phyloP scores from a whole-genome alignment of 2,329 filamentous ascomycete genomes.

The Dothideomycetidae sp. region DNA sequence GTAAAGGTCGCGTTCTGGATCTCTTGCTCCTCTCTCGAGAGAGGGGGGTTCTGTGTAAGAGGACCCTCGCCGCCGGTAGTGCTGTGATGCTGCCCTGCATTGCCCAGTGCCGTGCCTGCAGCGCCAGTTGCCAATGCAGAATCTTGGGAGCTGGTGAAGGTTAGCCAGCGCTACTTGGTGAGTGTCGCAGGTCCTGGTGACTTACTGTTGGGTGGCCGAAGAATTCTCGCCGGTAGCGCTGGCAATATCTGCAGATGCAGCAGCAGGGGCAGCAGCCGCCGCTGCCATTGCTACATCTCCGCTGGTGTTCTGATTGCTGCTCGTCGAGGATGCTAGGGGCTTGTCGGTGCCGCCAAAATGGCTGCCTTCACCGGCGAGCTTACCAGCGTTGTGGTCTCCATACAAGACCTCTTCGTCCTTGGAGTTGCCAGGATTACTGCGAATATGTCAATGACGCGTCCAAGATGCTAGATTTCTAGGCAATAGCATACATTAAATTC shows the following conservation, averaged over 20 bases:
- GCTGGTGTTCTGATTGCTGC: background rate
- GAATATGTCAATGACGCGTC: too few relatives aligned
- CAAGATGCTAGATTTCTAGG: background rate
- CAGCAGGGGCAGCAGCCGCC: background rate
- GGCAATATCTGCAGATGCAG: background rate
- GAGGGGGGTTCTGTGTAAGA: background rate
- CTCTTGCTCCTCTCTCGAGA: constrained; percentile 11
- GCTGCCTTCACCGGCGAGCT: constrained; percentile 16
- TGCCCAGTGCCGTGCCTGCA: constrained; percentile 15
- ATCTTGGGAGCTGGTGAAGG: too few relatives aligned
- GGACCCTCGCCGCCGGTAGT: background rate
- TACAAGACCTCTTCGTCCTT: constrained; percentile 26
- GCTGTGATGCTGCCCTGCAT: constrained; percentile 6
- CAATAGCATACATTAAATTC: constrained; percentile 26
- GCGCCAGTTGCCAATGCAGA: constrained; percentile 18
- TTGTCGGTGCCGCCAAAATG: constrained; percentile 13
- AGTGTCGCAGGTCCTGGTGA: too few relatives aligned
- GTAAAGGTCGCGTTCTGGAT: constrained; percentile 17
- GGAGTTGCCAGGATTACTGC: constrained; percentile 18
- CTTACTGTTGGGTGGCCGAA: too few relatives aligned
- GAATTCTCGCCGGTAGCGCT: too few relatives aligned
- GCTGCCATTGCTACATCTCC: background rate
- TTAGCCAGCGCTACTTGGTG: too few relatives aligned
- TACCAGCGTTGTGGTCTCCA: constrained; percentile 14
- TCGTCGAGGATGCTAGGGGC: background rate